Conservation (phyloP, 1,139 yeast species). For the Protomyces macrosporus region DNA sequence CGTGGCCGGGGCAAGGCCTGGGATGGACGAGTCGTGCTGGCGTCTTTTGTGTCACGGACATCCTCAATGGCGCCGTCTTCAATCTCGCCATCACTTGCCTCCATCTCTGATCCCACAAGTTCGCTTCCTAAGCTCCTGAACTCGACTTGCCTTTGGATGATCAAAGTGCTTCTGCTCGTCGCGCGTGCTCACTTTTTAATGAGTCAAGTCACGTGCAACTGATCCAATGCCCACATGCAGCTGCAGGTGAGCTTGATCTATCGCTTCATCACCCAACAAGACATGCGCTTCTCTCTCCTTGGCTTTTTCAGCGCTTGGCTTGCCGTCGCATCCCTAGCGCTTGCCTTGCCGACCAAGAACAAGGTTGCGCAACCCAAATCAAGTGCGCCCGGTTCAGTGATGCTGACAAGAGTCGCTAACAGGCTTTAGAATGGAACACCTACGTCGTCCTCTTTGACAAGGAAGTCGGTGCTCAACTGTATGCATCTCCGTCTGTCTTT, state of each 20-base stretch:
- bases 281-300: not conserved
- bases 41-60: no score
- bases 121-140: no score
- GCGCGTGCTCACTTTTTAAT: no score
- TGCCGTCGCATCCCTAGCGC: not conserved
- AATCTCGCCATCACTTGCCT: not conserved
- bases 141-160: no score
- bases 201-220: no score
- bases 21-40: no score
- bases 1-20: no score
- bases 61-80: not conserved
- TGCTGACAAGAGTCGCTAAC: not conserved
- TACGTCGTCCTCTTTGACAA: not conserved
- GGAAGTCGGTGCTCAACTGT: not conserved
- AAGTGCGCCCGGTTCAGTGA: not conserved
- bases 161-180: no score
- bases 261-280: not conserved
- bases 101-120: not conserved
- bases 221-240: no score
- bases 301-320: not conserved
- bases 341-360: conserved; percentile 7
- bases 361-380: conserved; percentile 19
- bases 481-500: no score
- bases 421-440: not conserved
- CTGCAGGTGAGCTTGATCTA: no score